A percentile compares a stretch with the other conserved stretches of the same genome.
These are phyloP conservation scores for Wickerhamomyces canadensis DNA, from an alignment of 805 yeast species.

Conservation along the genomic window DNA sequence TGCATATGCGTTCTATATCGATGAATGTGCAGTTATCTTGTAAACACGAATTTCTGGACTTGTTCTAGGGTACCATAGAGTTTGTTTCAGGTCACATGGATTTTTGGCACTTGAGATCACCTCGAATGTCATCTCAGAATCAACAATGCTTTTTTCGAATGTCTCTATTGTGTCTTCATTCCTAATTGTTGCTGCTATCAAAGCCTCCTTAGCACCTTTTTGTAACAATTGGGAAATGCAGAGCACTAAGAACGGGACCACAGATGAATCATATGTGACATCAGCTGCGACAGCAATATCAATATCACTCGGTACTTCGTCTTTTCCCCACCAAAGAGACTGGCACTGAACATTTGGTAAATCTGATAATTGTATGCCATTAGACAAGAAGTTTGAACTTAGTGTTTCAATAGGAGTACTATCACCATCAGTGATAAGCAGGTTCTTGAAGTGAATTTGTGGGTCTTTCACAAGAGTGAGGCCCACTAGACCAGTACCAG, in stretches of 20 bases:
- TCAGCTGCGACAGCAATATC: constrained; percentile 77
- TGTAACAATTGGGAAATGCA: constrained; percentile 31
- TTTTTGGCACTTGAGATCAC: constrained; percentile 9
- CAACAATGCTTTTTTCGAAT: constrained; percentile 35
- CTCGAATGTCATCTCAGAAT: constrained; percentile 15
- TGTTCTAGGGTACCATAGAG: constrained; percentile 17
- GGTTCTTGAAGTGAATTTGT: constrained; percentile 14
- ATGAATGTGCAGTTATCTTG: constrained; percentile 3
- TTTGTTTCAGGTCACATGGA: constrained; percentile 20
- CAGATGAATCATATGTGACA: constrained; percentile 71
- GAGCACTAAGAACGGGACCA: constrained; percentile 48
- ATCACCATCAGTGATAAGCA: constrained; percentile 67
- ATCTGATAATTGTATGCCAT: constrained; percentile 24
- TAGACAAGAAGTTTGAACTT: constrained; percentile 38
- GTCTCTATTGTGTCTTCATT: constrained; percentile 44
- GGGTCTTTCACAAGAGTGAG: constrained; percentile 24
- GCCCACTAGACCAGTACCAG: constrained; percentile 86
- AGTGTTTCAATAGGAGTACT: constrained; percentile 45
- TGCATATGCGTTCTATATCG: too few relatives aligned
- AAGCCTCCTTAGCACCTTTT: constrained; percentile 23
- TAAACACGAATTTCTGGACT: constrained; percentile 16
- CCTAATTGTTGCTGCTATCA: constrained; percentile 73
- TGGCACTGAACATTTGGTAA: constrained; percentile 25
- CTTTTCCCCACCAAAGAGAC: constrained; percentile 57
- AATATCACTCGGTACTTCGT: constrained; percentile 32